phyloP scores from a whole-genome alignment of 2,329 filamentous ascomycete genomes.

The Pleochaeta shiraiana region DNA sequence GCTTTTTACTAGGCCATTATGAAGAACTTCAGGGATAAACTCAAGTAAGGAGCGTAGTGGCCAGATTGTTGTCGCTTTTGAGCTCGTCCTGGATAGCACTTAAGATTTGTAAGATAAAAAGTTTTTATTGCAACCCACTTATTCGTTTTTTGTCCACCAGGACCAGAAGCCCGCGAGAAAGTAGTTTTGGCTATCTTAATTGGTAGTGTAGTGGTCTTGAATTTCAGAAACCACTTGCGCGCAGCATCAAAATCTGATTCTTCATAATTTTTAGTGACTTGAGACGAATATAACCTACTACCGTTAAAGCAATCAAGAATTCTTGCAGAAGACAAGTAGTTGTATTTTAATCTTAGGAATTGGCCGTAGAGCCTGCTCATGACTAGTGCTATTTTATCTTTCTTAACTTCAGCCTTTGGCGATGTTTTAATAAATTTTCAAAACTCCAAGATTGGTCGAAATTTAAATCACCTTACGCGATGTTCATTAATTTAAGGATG shows the following conservation, averaged over 20 bases:
- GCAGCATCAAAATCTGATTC: conserved; percentile 13
- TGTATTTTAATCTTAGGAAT: no score
- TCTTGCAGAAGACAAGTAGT: no score
- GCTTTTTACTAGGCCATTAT: conserved; percentile 11
- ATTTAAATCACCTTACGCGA: no score
- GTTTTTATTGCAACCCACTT: conserved; percentile 11
- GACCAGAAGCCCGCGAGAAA: conserved; percentile 14
- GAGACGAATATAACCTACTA: no score
- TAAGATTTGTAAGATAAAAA: not conserved
- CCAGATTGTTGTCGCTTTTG: conserved; percentile 18
- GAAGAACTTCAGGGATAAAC: conserved; percentile 15
- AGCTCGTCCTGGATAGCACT: conserved; percentile 14
- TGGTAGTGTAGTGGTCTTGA: conserved; percentile 13
- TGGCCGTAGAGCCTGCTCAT: no score
- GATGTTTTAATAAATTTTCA: no score
- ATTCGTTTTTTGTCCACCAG: conserved; percentile 19
- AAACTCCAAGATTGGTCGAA: no score
- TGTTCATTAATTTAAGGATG: no score
- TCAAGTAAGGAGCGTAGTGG: conserved; percentile 10
- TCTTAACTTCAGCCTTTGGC: no score
- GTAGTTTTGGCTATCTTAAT: conserved; percentile 13
- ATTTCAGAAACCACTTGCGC: conserved; percentile 15
- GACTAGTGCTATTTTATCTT: no score
- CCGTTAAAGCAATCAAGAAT: no score
- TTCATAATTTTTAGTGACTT: no score